Percentiles rank a stretch among this genome's conserved stretches.
Conservation (phyloP, 2,329 filamentous ascomycete species). For the Lizonia empirigonia region DNA sequence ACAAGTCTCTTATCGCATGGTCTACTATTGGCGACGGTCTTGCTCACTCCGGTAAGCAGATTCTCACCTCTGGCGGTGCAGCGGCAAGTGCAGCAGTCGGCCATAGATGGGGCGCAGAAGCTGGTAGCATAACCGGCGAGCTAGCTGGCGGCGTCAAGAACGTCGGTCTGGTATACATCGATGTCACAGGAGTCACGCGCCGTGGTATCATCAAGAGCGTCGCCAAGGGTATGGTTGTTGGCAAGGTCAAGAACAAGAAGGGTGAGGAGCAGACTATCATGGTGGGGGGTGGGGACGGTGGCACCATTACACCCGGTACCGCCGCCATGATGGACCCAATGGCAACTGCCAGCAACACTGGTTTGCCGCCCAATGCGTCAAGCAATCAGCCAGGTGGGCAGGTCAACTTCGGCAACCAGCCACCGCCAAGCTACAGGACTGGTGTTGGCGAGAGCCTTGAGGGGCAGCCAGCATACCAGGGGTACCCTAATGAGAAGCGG, state of each 20-base stretch:
- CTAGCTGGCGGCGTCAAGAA: conserved; percentile 91
- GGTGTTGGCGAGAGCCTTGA: conserved; percentile 47
- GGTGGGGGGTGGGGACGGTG: conserved; percentile 70
- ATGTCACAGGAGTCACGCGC: conserved; percentile 89
- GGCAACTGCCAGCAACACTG: conserved; percentile 37
- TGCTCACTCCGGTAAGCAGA: conserved; percentile 79
- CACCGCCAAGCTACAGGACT: conserved; percentile 42
- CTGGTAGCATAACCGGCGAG: conserved; percentile 74
- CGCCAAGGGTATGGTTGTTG: conserved; percentile 91
- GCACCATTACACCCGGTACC: conserved; percentile 48
- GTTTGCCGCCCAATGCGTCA: conserved; percentile 33
- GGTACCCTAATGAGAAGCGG: conserved; percentile 43
- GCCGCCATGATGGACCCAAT: conserved; percentile 46
- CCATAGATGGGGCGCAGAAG: conserved; percentile 88
- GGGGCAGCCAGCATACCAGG: conserved; percentile 39
- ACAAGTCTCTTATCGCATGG: conserved; percentile 96
- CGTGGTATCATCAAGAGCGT: conserved; percentile 91
- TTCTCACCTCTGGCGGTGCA: conserved; percentile 74
- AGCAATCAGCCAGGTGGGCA: conserved; percentile 33
- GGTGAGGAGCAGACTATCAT: conserved; percentile 69
- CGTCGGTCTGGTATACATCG: conserved; percentile 95
- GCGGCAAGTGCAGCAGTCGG: conserved; percentile 86
- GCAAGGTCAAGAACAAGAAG: conserved; percentile 75
- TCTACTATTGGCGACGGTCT: conserved; percentile 93
- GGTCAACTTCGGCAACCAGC: conserved; percentile 45